A percentile compares a stretch with the other conserved stretches of the same genome.
Conservation (phyloP, 1,284 basidiomycete genomes). For the Cryptococcus neoformans region DNA sequence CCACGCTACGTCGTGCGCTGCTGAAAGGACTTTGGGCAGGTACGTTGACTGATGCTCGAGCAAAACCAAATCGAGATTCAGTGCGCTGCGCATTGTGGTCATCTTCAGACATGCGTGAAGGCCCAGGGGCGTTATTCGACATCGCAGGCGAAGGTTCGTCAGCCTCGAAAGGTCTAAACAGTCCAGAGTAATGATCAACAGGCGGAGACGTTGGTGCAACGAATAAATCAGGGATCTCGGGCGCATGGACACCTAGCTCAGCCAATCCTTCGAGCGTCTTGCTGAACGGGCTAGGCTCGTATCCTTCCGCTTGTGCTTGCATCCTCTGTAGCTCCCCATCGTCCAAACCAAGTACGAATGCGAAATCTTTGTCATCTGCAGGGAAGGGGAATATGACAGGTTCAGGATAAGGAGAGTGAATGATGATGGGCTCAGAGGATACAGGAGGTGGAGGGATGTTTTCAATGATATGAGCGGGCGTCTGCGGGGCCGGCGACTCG, state of each 20-base stretch:
- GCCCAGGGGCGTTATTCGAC: slow-evolving; percentile 14
- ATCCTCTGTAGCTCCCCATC: slow-evolving; percentile 23
- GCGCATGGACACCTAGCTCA: slow-evolving; percentile 28
- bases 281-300: slow-evolving; percentile 38
- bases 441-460: slow-evolving; percentile 22
- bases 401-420: slow-evolving; percentile 36
- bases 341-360: slow-evolving; percentile 31
- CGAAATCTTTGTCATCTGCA: slow-evolving; percentile 35
- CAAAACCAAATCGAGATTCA: slow-evolving; percentile 79
- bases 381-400: slow-evolving; percentile 29
- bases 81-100: slow-evolving; percentile 65
- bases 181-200: slow-evolving; percentile 10
- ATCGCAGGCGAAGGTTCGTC: slow-evolving; percentile 11
- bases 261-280: slow-evolving; percentile 33
- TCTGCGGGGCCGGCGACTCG: slow-evolving; percentile 30
- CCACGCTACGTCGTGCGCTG: slow-evolving; percentile 8
- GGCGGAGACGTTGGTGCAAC: slow-evolving; percentile 4
- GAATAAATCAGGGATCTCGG: slow-evolving; percentile 23
- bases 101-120: slow-evolving; percentile 5
- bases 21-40: slow-evolving; percentile 31
- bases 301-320: slow-evolving; percentile 23
- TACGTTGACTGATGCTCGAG: slow-evolving; percentile 55
- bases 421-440: slow-evolving; percentile 26
- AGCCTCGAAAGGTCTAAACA: slow-evolving; percentile 29
- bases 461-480: slow-evolving; percentile 20